phyloP scores from a whole-genome alignment of 1,284 basidiomycete species.

The Rhizopogon parksii region DNA sequence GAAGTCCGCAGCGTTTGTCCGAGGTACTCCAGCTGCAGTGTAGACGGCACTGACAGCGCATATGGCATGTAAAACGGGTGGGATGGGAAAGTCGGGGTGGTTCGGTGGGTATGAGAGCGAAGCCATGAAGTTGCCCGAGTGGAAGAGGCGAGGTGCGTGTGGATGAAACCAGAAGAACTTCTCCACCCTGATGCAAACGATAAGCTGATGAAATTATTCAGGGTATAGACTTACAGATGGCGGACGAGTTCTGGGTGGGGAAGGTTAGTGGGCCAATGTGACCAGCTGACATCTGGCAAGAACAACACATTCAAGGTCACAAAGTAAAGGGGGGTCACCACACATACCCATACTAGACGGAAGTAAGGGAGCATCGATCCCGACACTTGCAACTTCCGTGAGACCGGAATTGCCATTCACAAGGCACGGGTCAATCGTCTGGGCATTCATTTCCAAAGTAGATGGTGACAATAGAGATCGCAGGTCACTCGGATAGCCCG shows the following conservation, averaged over 20 bases:
- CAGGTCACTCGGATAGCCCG: neutral
- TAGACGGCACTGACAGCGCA: conserved; percentile 69
- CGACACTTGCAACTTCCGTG: neutral
- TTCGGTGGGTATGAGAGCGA: conserved; percentile 55
- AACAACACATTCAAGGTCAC: neutral
- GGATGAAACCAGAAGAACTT: conserved; percentile 70
- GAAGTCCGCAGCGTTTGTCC: neutral
- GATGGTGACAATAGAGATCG: neutral
- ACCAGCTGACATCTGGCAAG: conserved; percentile 33
- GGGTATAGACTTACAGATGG: conserved; percentile 46
- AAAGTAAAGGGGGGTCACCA: neutral
- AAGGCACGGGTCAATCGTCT: neutral
- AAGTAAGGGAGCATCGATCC: neutral
- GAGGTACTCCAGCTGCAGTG: conserved; percentile 42
- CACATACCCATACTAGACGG: neutral
- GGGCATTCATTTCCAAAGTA: neutral
- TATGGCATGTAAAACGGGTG: conserved; percentile 66
- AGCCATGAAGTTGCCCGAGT: conserved; percentile 57
- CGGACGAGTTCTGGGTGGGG: conserved; percentile 53
- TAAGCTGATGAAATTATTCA: conserved; percentile 1
- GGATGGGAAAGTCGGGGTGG: conserved; percentile 65
- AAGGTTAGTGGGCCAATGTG: conserved; percentile 57
- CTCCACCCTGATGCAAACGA: conserved; percentile 43
- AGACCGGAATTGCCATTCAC: neutral
- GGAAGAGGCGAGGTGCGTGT: conserved; percentile 59